A percentile compares a stretch with the other conserved stretches of the same genome.
Evolutionary conservation across 345 rosid species (phyloP).

Genomic region (Eucalyptus erythrocorys): DNA sequence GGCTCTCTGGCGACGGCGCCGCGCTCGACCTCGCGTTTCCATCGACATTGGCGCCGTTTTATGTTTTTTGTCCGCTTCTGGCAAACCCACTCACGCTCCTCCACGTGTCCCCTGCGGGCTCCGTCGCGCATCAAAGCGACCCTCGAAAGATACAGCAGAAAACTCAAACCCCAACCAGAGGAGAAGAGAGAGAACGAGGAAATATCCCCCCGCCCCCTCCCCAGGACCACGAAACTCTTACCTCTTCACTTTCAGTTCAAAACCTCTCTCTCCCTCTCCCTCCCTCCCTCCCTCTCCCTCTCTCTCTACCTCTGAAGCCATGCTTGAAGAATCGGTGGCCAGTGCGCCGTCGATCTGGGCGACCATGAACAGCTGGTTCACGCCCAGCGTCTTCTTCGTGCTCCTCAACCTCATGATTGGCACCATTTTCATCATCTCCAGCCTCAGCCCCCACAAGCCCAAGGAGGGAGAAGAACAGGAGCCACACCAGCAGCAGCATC

Average conservation of each 20-base stretch:
- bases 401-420: conserved; percentile 72
- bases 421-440: conserved; percentile 56
- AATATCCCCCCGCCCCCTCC: not conserved
- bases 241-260: not conserved
- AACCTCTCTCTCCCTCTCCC: not conserved
- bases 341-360: conserved; percentile 48
- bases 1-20: not conserved
- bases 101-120: not conserved
- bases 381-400: conserved; percentile 61
- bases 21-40: not conserved
- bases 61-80: not conserved
- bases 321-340: conserved; percentile 34
- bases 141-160: not conserved
- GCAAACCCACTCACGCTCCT: not conserved
- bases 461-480: not conserved
- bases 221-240: not conserved
- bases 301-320: not conserved
- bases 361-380: conserved; percentile 64
- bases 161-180: not conserved
- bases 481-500: not conserved
- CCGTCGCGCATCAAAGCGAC: not conserved
- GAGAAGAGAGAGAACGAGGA: not conserved
- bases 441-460: conserved; percentile 19
- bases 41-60: not conserved
- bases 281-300: not conserved